These are phyloP conservation scores for Aulographum hederae DNA, from an alignment of 2,329 filamentous ascomycete genomes.

Conservation along the genomic window DNA sequence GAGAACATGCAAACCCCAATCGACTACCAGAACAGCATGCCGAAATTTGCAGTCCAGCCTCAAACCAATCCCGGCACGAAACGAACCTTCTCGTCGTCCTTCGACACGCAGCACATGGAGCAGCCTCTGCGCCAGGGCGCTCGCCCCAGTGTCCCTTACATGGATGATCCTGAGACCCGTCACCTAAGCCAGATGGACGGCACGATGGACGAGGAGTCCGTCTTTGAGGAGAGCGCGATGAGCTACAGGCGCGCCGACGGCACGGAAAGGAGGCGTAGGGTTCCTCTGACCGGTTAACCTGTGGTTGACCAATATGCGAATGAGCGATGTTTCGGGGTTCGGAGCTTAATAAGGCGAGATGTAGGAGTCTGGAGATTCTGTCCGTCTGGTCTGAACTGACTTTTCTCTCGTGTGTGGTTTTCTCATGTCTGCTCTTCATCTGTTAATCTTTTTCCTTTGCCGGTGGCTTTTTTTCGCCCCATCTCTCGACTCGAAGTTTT, in stretches of 20 bases:
- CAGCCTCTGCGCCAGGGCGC: conserved; percentile 26
- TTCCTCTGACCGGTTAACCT: too few species aligned
- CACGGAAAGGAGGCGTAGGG: conserved; percentile 17
- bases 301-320: too few species aligned
- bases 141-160: conserved; percentile 15
- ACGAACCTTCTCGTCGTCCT: conserved; percentile 26
- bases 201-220: conserved; percentile 19
- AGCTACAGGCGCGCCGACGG: conserved; percentile 29
- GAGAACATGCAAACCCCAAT: conserved; percentile 10
- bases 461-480: too few species aligned
- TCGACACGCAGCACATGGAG: conserved; percentile 23
- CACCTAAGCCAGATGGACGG: conserved; percentile 4
- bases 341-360: too few species aligned
- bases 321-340: too few species aligned
- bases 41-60: neutral
- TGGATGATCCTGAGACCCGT: conserved; percentile 9
- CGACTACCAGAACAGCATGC: neutral
- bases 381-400: too few species aligned
- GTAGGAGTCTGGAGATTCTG: too few species aligned
- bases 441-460: too few species aligned
- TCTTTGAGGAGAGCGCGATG: conserved; percentile 19
- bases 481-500: too few species aligned
- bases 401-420: too few species aligned
- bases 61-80: conserved; percentile 19
- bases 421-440: too few species aligned